Percentiles rank a stretch among this genome's conserved stretches.
Evolutionary conservation across 345 rosid genomes (phyloP).

Genomic region (Isatis tinctoria): DNA sequence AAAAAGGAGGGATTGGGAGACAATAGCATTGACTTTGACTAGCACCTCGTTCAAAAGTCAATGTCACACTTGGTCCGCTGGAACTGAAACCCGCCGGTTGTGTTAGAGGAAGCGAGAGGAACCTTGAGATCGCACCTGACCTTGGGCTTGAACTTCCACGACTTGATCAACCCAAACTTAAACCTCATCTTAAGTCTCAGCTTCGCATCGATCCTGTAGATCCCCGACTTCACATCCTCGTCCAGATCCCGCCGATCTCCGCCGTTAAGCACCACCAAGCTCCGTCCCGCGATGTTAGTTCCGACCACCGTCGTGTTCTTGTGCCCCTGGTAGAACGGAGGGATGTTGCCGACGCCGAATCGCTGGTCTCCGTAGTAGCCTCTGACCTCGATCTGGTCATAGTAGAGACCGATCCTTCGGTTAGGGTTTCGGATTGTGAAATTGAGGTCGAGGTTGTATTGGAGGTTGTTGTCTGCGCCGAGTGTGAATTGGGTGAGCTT

Average conservation of each 20-base stretch:
- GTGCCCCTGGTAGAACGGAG: constrained; percentile 71
- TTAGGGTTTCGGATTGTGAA: constrained; percentile 62
- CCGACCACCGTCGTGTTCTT: constrained; percentile 58
- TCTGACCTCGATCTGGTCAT: constrained; percentile 43
- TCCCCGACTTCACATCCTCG: constrained; percentile 28
- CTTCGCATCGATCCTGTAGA: constrained; percentile 49
- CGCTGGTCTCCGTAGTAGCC: constrained; percentile 43
- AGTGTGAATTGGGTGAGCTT: constrained; percentile 43
- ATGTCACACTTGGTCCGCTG: constrained; percentile 46
- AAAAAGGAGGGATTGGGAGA: neutral
- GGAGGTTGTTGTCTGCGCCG: constrained; percentile 36
- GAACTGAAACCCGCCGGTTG: constrained; percentile 13
- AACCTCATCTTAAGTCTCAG: constrained; percentile 53
- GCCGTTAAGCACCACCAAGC: constrained; percentile 21
- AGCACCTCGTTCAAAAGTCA: constrained; percentile 22
- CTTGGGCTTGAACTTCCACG: constrained; percentile 49
- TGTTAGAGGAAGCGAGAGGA: constrained; percentile 33
- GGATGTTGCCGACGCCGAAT: constrained; percentile 3
- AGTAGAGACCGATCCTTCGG: constrained; percentile 50
- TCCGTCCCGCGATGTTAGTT: constrained; percentile 36
- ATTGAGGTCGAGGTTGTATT: constrained; percentile 42
- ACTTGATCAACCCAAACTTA: constrained; percentile 58
- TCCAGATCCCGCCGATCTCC: constrained; percentile 26
- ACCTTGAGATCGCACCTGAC: constrained; percentile 55
- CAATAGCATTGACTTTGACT: constrained; percentile 1